Evolutionary conservation across 495 filamentous ascomycete species (phyloP).

Genomic region (Tetracladium setigerum): DNA sequence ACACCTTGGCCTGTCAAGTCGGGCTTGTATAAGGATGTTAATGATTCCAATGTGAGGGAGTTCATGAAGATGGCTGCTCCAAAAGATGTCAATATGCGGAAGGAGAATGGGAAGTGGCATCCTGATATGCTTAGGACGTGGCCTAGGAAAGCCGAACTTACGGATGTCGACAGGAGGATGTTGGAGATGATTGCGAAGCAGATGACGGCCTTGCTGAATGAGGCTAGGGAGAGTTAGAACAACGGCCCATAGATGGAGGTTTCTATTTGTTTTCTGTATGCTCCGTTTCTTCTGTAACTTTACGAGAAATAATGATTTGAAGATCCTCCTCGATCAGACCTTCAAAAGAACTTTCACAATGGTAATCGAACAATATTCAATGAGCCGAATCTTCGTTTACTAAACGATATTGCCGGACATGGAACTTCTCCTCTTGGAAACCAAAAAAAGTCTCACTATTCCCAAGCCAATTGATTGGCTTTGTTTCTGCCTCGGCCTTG

Average conservation of each 20-base stretch:
- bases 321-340: too few relatives aligned
- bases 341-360: too few relatives aligned
- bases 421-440: too few relatives aligned
- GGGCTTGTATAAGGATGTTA: conserved; percentile 9
- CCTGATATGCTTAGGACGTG: conserved; percentile 5
- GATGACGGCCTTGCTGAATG: conserved; percentile 13
- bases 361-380: too few relatives aligned
- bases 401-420: too few relatives aligned
- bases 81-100: conserved; percentile 8
- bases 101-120: conserved; percentile 15
- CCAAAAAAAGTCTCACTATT: too few relatives aligned
- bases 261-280: background rate
- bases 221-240: background rate
- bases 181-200: conserved; percentile 9
- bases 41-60: conserved; percentile 9
- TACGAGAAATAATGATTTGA: too few relatives aligned
- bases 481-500: too few relatives aligned
- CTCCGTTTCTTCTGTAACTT: too few relatives aligned
- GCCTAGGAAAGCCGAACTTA: conserved; percentile 2
- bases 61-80: conserved; percentile 11
- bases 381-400: too few relatives aligned
- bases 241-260: conserved; percentile 6
- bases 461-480: too few relatives aligned
- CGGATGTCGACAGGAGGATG: conserved; percentile 5
- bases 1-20: conserved; percentile 18